Conservation (phyloP, 2,329 filamentous ascomycete genomes). For the Colletotrichum lini region DNA sequence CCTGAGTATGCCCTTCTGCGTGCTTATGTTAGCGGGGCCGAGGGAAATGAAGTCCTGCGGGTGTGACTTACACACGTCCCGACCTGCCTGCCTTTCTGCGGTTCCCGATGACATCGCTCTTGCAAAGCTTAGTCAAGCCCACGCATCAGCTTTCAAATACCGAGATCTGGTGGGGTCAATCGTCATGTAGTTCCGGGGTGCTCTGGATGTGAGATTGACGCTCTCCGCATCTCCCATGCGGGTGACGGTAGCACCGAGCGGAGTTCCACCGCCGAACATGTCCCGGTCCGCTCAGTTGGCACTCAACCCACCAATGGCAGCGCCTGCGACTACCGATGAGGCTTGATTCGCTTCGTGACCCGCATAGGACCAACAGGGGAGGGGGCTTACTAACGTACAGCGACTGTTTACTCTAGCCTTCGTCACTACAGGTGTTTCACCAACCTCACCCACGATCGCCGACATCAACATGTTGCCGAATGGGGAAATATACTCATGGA, state of each 20-base stretch:
- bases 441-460: neutral
- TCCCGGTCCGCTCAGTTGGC: conserved; percentile 14
- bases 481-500: conserved; percentile 9
- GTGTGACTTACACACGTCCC: neutral
- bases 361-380: neutral
- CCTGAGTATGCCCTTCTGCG: neutral
- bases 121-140: conserved; percentile 39
- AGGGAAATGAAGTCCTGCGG: neutral
- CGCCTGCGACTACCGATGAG: neutral
- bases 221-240: conserved; percentile 17
- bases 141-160: neutral
- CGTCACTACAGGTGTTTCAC: neutral
- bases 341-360: neutral
- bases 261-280: conserved; percentile 29
- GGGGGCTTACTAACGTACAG: conserved; percentile 34
- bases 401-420: conserved; percentile 12
- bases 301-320: conserved; percentile 15
- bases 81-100: neutral
- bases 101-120: neutral
- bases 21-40: neutral
- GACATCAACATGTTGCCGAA: conserved; percentile 15
- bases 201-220: conserved; percentile 1
- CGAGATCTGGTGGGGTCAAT: neutral
- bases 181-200: neutral
- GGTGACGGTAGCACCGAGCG: conserved; percentile 10